These are phyloP conservation scores for Globisporangium takayamanum DNA, from an alignment of 352 stramenopile genomes.

Conservation along the genomic window DNA sequence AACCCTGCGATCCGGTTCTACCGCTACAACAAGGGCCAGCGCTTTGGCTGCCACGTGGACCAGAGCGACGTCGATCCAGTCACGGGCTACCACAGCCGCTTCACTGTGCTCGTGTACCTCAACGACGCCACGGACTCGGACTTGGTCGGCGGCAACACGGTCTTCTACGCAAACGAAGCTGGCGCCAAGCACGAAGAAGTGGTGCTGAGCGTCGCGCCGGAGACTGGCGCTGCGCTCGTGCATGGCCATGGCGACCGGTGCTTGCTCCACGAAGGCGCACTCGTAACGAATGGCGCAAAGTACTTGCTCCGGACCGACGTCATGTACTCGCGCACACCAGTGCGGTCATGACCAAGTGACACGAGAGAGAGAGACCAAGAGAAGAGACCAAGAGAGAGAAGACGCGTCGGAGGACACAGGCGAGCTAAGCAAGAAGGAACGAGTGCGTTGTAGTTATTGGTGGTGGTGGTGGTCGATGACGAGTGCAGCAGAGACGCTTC, in stretches of 20 bases:
- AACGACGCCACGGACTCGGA: slow-evolving; percentile 73
- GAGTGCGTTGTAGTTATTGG: neutral
- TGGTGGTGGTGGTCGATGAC: no score
- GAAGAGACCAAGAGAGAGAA: no score
- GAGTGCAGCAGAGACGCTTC: no score
- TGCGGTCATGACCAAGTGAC: neutral
- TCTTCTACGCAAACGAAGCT: slow-evolving; percentile 63
- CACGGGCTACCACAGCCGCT: slow-evolving; percentile 67
- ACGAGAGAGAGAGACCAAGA: neutral
- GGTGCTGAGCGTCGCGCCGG: slow-evolving; percentile 49
- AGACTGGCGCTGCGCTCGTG: slow-evolving; percentile 64
- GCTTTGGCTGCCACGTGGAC: slow-evolving; percentile 80
- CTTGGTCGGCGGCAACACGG: slow-evolving; percentile 50
- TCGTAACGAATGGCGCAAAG: slow-evolving; percentile 54
- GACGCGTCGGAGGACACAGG: neutral
- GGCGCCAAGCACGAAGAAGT: slow-evolving; percentile 33
- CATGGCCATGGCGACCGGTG: slow-evolving; percentile 71
- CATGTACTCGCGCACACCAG: slow-evolving; percentile 54
- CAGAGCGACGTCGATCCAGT: slow-evolving; percentile 73
- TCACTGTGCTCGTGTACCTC: slow-evolving; percentile 79
- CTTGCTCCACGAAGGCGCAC: slow-evolving; percentile 69
- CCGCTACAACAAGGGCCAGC: slow-evolving; percentile 56
- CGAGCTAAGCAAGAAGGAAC: slow-evolving; percentile 4
- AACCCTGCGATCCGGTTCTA: slow-evolving; percentile 79
- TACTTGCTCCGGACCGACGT: slow-evolving; percentile 76